Evolutionary conservation across 1,284 basidiomycete genomes (phyloP).

Genomic region (Volvariella surrecta): DNA sequence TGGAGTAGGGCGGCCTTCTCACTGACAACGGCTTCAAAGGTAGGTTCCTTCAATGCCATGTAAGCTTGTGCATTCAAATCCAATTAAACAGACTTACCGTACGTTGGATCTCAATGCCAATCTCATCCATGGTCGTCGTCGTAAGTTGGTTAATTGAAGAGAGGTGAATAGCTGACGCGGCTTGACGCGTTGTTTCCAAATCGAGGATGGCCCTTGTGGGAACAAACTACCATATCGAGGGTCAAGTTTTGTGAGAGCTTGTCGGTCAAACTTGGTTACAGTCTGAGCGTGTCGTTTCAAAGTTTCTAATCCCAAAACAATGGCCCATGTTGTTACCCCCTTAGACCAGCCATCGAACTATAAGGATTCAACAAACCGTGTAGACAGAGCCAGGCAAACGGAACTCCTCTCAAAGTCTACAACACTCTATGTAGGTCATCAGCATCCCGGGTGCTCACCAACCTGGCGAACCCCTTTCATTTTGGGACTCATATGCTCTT

Average conservation of each 20-base stretch:
- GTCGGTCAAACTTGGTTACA: not conserved
- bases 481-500: not conserved
- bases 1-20: constrained; percentile 85
- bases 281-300: constrained; percentile 1
- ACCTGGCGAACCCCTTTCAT: not conserved
- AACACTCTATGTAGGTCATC: constrained; percentile 62
- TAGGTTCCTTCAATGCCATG: constrained; percentile 65
- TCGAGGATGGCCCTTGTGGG: constrained; percentile 22
- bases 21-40: constrained; percentile 78
- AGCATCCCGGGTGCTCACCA: not conserved
- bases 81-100: constrained; percentile 44
- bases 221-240: constrained; percentile 13
- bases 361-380: constrained; percentile 80
- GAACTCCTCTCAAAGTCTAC: constrained; percentile 66
- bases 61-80: constrained; percentile 1
- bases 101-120: constrained; percentile 79
- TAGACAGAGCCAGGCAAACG: constrained; percentile 64
- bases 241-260: constrained; percentile 7
- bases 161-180: constrained; percentile 44
- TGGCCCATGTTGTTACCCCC: constrained; percentile 82
- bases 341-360: constrained; percentile 94
- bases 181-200: constrained; percentile 31
- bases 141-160: constrained; percentile 14
- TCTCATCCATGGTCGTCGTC: constrained; percentile 56
- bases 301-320: constrained; percentile 24